phyloP scores from a whole-genome alignment of 352 stramenopile species.

The Halophytophthora polymorphica region DNA sequence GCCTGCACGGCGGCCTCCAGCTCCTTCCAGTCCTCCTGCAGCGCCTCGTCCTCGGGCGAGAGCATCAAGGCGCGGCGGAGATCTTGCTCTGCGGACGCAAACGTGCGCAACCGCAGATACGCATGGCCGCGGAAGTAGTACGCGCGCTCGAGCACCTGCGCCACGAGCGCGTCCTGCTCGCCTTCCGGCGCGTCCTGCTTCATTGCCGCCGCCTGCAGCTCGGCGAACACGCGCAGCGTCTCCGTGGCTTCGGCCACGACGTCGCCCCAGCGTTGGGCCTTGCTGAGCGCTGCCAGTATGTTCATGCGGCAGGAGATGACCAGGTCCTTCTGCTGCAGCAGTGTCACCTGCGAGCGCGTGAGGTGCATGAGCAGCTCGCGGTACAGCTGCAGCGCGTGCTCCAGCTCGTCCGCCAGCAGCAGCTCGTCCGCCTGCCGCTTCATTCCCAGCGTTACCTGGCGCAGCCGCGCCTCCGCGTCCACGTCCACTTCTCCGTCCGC shows the following conservation, averaged over 20 bases:
- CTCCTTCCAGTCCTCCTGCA: slow-evolving; percentile 54
- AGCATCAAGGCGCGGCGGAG: slow-evolving; percentile 49
- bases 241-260: slow-evolving; percentile 43
- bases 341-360: slow-evolving; percentile 63
- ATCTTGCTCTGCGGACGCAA: slow-evolving; percentile 40
- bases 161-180: slow-evolving; percentile 11
- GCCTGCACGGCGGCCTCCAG: slow-evolving; percentile 38
- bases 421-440: slow-evolving; percentile 69
- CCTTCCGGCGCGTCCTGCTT: slow-evolving; percentile 16
- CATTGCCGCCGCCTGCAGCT: slow-evolving; percentile 34
- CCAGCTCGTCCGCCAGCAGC: slow-evolving; percentile 44
- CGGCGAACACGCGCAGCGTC: slow-evolving; percentile 44
- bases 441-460: slow-evolving; percentile 34
- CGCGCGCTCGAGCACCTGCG: slow-evolving; percentile 38
- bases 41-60: slow-evolving; percentile 43
- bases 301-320: slow-evolving; percentile 77
- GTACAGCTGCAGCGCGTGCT: slow-evolving; percentile 59
- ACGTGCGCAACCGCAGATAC: slow-evolving; percentile 38
- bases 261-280: slow-evolving; percentile 49
- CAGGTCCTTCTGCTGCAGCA: slow-evolving; percentile 44
- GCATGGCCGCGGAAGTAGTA: slow-evolving; percentile 69
- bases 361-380: slow-evolving; percentile 70
- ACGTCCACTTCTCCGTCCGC: slow-evolving; percentile 16
- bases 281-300: slow-evolving; percentile 49
- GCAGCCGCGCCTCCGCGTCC: slow-evolving; percentile 46